Evolutionary conservation across 345 rosid genomes (phyloP), one percentile per base, ranked within the genome.

Genomic region (Cardamine resedifolia): DNA sequence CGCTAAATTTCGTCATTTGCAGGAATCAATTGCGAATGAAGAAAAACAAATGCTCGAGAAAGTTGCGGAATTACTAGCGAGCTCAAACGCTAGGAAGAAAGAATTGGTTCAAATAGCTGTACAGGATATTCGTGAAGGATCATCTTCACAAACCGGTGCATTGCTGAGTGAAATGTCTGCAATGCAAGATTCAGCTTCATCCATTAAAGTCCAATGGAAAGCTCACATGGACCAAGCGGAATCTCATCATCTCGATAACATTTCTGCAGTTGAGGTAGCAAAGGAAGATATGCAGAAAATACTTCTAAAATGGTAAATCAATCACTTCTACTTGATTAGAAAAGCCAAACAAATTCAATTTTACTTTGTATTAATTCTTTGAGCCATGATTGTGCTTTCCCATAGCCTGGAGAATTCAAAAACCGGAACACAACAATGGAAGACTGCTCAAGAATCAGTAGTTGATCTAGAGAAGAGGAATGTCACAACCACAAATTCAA

Each of bases 1-100:
- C 43, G 33, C 28, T 43, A 20, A 49, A 57, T 28, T 44, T 34
- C 55, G 61, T 15, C 49, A 39, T 70, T 58, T n/a, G n/a, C 70
- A 90, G 96, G 99, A 87, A 56, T 92, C 91, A 38, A 85, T 92
- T 43, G 98, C 92, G 34, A 84, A 74, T 52, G 99, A 92, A 81
- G 99, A 92, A 72, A 84, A 84, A 50, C 95, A 89, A 76, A 72
- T 91, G 87, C 80, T 94, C 26, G 91, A 85, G 68, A 94, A 88
- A 71, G 86, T 94, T 51, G 98, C 98, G 4, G 96, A 86, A 48
- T 77, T 94, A 70, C 87, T 92, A 39, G 91, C 90, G 19, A 84
- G 78, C 67, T 92, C 98, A 73, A 86, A 85, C 50, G 83, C 85
- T 26, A 87, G 97, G 80, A 96, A 96, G 91, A 96, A 88, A 74